Evolutionary conservation across 2,329 filamentous ascomycete genomes (phyloP).

Genomic region (Epichloe bromicola): DNA sequence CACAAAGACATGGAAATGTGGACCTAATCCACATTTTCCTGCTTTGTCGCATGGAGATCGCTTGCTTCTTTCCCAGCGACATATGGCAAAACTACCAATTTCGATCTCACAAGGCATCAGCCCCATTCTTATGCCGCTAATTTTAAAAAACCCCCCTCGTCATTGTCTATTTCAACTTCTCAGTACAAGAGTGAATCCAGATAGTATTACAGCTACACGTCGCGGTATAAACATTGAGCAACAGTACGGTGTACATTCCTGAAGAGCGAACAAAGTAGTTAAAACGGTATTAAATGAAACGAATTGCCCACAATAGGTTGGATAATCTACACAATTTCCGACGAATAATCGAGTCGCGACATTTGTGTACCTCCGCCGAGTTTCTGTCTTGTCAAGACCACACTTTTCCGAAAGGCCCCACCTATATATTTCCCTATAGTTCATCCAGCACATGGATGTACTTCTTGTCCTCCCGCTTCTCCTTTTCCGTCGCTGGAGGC

Average conservation of each 20-base stretch:
- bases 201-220: too few relatives aligned
- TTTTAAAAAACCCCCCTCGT: too few relatives aligned
- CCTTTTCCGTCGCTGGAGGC: slow-evolving; percentile 85
- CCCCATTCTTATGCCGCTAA: too few relatives aligned
- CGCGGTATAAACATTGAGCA: too few relatives aligned
- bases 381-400: not conserved
- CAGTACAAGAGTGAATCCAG: too few relatives aligned
- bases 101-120: too few relatives aligned
- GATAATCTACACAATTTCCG: slow-evolving; percentile 1
- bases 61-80: too few relatives aligned
- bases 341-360: not conserved
- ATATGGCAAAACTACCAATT: not conserved
- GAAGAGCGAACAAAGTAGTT: not conserved
- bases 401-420: not conserved
- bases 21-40: not conserved
- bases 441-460: slow-evolving; percentile 90
- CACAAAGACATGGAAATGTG: not conserved
- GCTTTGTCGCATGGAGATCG: too few relatives aligned
- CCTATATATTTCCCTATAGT: slow-evolving; percentile 38
- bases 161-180: too few relatives aligned
- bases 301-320: not conserved
- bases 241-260: too few relatives aligned
- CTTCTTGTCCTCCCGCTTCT: slow-evolving; percentile 91
- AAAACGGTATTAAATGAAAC: not conserved
- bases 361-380: not conserved